These are phyloP conservation scores for Leptoxyphium fumago DNA, from an alignment of 2,329 filamentous ascomycete genomes.

Conservation along the genomic window DNA sequence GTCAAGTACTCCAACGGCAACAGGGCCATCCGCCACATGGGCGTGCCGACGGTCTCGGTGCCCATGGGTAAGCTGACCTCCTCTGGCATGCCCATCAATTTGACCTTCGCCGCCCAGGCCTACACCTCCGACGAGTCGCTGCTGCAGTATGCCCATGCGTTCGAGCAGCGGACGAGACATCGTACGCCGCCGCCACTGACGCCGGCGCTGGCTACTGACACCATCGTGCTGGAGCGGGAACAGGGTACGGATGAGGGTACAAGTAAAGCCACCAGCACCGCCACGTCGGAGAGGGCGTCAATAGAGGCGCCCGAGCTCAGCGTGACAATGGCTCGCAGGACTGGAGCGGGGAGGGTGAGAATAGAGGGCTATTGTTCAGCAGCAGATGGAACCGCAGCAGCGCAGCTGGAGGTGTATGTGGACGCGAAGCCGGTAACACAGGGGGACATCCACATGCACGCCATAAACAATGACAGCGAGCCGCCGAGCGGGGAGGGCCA, in stretches of 20 bases:
- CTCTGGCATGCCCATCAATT: conserved; percentile 36
- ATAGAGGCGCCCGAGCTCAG: background rate
- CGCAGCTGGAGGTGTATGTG: conserved; percentile 4
- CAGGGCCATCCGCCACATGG: conserved; percentile 37
- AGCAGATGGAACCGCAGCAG: background rate
- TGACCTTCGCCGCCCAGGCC: conserved; percentile 35
- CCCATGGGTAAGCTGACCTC: conserved; percentile 37
- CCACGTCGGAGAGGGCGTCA: background rate
- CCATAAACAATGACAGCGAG: background rate
- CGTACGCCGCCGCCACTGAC: conserved; percentile 13
- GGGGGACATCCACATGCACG: background rate
- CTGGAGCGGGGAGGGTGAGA: background rate
- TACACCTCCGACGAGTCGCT: conserved; percentile 31
- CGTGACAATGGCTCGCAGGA: background rate
- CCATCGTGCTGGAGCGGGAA: background rate
- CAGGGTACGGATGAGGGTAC: background rate
- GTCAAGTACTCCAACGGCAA: conserved; percentile 42
- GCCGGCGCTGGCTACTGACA: conserved; percentile 11
- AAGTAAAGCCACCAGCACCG: background rate
- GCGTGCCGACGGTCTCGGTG: conserved; percentile 39
- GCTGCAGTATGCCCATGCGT: conserved; percentile 14
- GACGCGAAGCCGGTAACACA: conserved; percentile 3
- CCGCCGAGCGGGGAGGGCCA: too few relatives aligned
- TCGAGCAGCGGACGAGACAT: conserved; percentile 11
- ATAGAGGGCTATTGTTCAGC: background rate